Evolutionary conservation across 805 yeast genomes (phyloP).

Genomic region (Clavispora phyllophila): DNA sequence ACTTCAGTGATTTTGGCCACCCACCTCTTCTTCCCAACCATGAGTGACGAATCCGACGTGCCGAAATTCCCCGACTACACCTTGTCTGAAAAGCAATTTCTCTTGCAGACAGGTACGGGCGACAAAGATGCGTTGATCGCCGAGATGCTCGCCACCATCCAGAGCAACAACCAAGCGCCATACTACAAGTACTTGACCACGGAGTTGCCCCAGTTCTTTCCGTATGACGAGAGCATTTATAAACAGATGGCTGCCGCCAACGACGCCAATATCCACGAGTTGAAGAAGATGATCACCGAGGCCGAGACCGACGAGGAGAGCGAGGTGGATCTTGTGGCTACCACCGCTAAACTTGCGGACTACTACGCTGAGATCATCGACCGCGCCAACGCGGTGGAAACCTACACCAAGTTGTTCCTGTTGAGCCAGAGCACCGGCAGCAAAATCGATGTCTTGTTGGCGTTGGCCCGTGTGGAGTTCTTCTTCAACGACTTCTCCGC

Average conservation of each 20-base stretch:
- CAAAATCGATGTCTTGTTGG: slow-evolving; percentile 79
- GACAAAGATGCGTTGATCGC: slow-evolving; percentile 30
- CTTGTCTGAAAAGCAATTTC: slow-evolving; percentile 76
- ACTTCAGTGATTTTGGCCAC: background rate
- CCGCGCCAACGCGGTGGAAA: slow-evolving; percentile 58
- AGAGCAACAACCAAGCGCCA: slow-evolving; percentile 68
- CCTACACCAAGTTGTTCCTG: slow-evolving; percentile 68
- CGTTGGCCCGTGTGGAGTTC: slow-evolving; percentile 84
- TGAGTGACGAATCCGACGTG: slow-evolving; percentile 40
- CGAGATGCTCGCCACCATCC: slow-evolving; percentile 51
- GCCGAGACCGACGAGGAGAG: slow-evolving; percentile 75
- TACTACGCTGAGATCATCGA: slow-evolving; percentile 85
- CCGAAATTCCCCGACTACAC: slow-evolving; percentile 74
- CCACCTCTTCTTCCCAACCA: slow-evolving; percentile 1
- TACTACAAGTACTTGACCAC: slow-evolving; percentile 62
- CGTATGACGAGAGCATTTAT: slow-evolving; percentile 59
- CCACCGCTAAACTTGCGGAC: slow-evolving; percentile 79
- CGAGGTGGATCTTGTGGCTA: slow-evolving; percentile 72
- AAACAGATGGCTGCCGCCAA: slow-evolving; percentile 48
- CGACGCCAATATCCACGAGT: slow-evolving; percentile 47
- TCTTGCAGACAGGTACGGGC: slow-evolving; percentile 37
- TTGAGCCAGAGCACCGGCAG: slow-evolving; percentile 82
- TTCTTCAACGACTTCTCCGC: slow-evolving; percentile 74
- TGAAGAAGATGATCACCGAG: slow-evolving; percentile 48
- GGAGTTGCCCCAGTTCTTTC: slow-evolving; percentile 33